Evolutionary conservation across 1,139 yeast genomes (phyloP), one percentile per base, ranked within the genome.

Genomic region (Saccharomyces hybrid): DNA sequence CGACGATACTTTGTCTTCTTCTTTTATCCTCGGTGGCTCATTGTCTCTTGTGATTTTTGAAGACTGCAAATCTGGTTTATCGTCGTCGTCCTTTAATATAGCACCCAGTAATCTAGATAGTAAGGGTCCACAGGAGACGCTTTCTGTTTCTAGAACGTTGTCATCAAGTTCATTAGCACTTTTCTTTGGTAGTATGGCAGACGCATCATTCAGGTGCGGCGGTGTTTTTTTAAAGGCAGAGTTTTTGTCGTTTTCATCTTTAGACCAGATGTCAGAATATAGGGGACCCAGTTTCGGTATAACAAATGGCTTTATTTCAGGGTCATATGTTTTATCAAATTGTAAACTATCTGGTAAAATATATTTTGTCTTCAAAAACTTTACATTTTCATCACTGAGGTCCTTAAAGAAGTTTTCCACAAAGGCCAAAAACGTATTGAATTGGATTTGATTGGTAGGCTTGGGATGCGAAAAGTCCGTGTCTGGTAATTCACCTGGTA

Each of bases 391-490:
- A 59, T 86, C 96, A 27, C 79, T 75, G 62, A 81, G 88, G 5
- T 81, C 80, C 56, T 96, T 77, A 72, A 86, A 91, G 68, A 81
- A 93, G 38, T 93, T 88, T 67, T 93, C 99, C 50, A 90, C 78
- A 62, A 86, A 89, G 0, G 93, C 74, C 60, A 88, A 86, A 69
- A 88, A 95, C 0, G 99, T 91, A 16, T 89, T 78, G 69, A 88
- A 90, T 65, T 90, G 97, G 21, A 93, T 95, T 72, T 93, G 99
- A 69, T 88, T 91, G 2, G 89, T 74, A 6, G 97, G 97, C 64
- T 91, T 91, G 24, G 83, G 83, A 59, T 84, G 82, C 8, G 96
- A 86, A 64, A 88, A 90, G 69, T 93, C 99, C 54, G 79, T 80
- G 68, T 87, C 83, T 8, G 99, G 99, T 28, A 90, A 84, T 42